Evolutionary conservation across 805 yeast species (phyloP).

Genomic region (Barnettozyma salicaria): DNA sequence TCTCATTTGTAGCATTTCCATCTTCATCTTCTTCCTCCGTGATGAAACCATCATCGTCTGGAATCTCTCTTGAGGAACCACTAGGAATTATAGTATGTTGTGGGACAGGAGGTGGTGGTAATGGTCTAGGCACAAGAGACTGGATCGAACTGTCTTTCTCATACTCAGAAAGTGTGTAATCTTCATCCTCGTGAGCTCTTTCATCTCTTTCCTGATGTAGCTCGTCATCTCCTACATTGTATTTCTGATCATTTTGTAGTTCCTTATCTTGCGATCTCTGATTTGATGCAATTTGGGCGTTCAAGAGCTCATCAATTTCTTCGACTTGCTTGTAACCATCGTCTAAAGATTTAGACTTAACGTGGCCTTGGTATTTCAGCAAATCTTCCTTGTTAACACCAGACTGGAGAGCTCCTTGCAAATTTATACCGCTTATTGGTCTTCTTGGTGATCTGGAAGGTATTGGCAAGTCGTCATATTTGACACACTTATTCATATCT

Average conservation of each 20-base stretch:
- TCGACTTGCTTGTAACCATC: slow-evolving; percentile 8
- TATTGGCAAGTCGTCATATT: slow-evolving; percentile 13
- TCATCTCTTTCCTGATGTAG: not conserved
- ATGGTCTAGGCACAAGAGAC: slow-evolving; percentile 17
- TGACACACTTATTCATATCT: slow-evolving; percentile 1
- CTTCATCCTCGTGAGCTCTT: not conserved
- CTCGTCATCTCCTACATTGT: not conserved
- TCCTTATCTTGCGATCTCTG: too few species aligned
- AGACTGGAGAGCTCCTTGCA: slow-evolving; percentile 6
- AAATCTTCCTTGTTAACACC: slow-evolving; percentile 2
- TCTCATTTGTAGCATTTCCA: not conserved
- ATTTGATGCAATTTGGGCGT: not conserved
- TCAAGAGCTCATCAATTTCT: slow-evolving; percentile 12
- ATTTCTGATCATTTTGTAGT: slow-evolving; percentile 2
- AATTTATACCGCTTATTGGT: slow-evolving; percentile 18
- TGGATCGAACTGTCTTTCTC: slow-evolving; percentile 1
- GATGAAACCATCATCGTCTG: slow-evolving; percentile 22
- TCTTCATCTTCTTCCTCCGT: slow-evolving; percentile 23
- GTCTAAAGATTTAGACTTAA: slow-evolving; percentile 2
- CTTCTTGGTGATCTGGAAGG: slow-evolving; percentile 27
- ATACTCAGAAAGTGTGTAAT: not conserved
- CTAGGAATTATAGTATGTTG: slow-evolving; percentile 18
- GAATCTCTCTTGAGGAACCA: not conserved
- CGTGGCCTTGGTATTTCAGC: slow-evolving; percentile 3
- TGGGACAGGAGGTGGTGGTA: slow-evolving; percentile 28